Base-by-base conservation (phyloP, 106 monocot species). In the Allium cepa region DNA sequence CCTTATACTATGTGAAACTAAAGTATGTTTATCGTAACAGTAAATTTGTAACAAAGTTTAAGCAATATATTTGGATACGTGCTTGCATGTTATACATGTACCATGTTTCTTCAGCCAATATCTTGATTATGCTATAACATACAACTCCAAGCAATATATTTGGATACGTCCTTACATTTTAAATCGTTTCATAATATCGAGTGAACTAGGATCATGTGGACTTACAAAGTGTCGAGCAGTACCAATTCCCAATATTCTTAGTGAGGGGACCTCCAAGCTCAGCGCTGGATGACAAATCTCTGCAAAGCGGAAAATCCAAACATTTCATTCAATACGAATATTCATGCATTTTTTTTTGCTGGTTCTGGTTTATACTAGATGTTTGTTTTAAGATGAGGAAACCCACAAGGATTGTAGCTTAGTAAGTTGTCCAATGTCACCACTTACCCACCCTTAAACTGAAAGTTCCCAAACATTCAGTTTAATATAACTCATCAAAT, bases 391-490 rank as follows among this genome's bases (percentile, higher is more conserved):
- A 16, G 9, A 55, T 26, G 55, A 70, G 22, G 12, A 46, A 61
- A 77, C 88, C 79, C 68, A 88, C 88, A 88, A 60, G 71, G 71
- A 79, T 57, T 69, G 70, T 76, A 88, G 74, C 55, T 76, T 26
- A 11, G 84, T 56, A 14, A 88, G 78, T 36, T 79, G 76, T 9
- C 70, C 66, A 56, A 88, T 73, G 52, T 81, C 79, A 10, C 73
- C 65, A 63, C 60, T 82, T 48, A n/a, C 22, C 22, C 22, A 0
- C 22, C 22, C 22, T 22, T 22, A 22, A 22, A 22, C 22, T 22
- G 22, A 22, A 22, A 22, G 22, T 22, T 22, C 22, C 22, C 22
- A 22, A 22, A 22, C 22, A 22, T 22, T 22, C 22, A 22, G 22
- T 22, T 22, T 22, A 22, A 22, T 22, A 22, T 22, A 1, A 36